phyloP scores from a whole-genome alignment of 441 rosid genomes.

The Pelargonium exstipulatum region DNA sequence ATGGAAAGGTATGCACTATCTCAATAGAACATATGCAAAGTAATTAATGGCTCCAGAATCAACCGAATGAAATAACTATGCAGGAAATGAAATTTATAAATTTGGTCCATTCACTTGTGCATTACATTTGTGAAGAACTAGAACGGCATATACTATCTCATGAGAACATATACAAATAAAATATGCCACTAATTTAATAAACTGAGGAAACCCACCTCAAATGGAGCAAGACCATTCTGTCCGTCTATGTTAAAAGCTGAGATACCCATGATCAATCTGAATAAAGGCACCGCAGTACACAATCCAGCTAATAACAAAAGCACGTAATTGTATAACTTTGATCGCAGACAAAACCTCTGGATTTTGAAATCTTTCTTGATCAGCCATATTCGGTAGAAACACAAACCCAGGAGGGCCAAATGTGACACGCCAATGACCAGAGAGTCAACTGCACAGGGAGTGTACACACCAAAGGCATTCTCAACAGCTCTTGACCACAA shows the following conservation, averaged over 20 bases:
- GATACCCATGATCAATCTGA: constrained; percentile 76
- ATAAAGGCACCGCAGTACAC: constrained; percentile 73
- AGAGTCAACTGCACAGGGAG: constrained; percentile 84
- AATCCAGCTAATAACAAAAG: constrained; percentile 62
- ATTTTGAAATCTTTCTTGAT: constrained; percentile 55
- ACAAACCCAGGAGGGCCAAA: constrained; percentile 56
- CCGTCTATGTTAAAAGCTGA: constrained; percentile 75
- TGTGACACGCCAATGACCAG: constrained; percentile 63
- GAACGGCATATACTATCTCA: not conserved
- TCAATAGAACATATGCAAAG: not conserved
- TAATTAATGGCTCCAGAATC: not conserved
- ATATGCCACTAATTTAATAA: not conserved
- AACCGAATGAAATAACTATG: not conserved
- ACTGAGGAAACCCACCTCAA: constrained; percentile 51
- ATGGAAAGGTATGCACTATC: not conserved
- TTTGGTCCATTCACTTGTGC: not conserved
- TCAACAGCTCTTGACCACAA: constrained; percentile 66
- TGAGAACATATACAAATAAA: constrained; percentile 13
- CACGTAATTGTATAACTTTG: constrained; percentile 60
- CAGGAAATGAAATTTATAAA: not conserved
- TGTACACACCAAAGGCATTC: constrained; percentile 87
- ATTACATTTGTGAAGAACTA: constrained; percentile 2
- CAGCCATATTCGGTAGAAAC: constrained; percentile 77
- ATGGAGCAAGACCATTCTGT: constrained; percentile 67
- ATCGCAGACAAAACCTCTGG: constrained; percentile 61